Evolutionary conservation across 192 early-diverging fungal genomes (phyloP), one percentile per base, ranked within the genome.

Genomic region (Backusella liffmaniae): DNA sequence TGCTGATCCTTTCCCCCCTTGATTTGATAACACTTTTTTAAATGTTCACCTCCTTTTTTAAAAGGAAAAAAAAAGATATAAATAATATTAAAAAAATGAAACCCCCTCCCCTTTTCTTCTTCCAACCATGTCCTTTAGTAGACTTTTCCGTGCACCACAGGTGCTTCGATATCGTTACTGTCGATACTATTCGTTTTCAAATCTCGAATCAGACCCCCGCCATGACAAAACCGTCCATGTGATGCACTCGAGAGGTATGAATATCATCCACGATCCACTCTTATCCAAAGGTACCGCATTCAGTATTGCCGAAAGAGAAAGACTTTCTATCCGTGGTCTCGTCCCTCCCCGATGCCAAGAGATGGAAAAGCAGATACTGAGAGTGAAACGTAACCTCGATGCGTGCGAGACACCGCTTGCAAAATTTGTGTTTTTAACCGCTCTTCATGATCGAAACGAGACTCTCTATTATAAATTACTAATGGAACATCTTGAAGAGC

Each of bases 391-490:
- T 15, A 87, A 87, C 66, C 72, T 87, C 56, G 81, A 82, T 32
- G 81, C 76, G 26, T 85, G 84, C 71, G 67, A 73, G 23, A 84
- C 88, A 5, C 83, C 90, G 10, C 84, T 97, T 66, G 92, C 96
- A 56, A 94, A 96, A 80, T 96, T 95, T 79, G 85, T 92, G 34
- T 98, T 94, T 83, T 82, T 98, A 75, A 89, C 92, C 35, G 87
- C 91, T 80, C 85, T 98, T 68, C 87, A 91, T 73, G 92, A 89
- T 76, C 92, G 95, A 72, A 91, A 97, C 80, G 74, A 88, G 67
- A 87, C 88, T 41, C 87, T 98, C 74, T 98, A 97, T 82, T 98
- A 98, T 79, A 88, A 89, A 37, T 67, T 95, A 65, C 82, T 97
- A 53, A 83, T 90, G 73, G 86, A 92, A 35, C 86, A 98, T 72